These are phyloP conservation scores for Thermoascus crustaceus DNA, from an alignment of 2,329 filamentous ascomycete genomes.

Conservation along the genomic window DNA sequence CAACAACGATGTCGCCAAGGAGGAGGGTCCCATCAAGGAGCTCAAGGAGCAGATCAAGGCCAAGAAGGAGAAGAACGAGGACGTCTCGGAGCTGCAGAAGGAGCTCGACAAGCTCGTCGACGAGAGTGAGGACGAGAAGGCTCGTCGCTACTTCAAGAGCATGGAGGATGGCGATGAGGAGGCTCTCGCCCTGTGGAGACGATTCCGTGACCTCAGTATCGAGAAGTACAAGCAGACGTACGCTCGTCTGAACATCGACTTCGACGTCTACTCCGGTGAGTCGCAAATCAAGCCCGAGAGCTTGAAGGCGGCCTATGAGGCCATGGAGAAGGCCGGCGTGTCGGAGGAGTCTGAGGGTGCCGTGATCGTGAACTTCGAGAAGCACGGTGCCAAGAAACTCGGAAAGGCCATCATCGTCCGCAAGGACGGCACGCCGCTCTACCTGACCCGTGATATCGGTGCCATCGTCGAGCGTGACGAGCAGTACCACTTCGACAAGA, in stretches of 20 bases:
- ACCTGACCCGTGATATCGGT: slow-evolving; percentile 62
- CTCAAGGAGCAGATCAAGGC: slow-evolving; percentile 43
- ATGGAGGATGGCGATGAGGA: slow-evolving; percentile 56
- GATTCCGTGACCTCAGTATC: slow-evolving; percentile 57
- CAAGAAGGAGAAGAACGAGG: slow-evolving; percentile 42
- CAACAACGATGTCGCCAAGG: slow-evolving; percentile 47
- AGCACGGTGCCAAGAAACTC: slow-evolving; percentile 59
- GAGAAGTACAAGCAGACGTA: slow-evolving; percentile 58
- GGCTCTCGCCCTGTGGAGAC: slow-evolving; percentile 54
- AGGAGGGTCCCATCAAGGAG: slow-evolving; percentile 50
- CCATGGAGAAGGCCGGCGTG: slow-evolving; percentile 52
- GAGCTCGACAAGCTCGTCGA: slow-evolving; percentile 43
- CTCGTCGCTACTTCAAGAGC: slow-evolving; percentile 57
- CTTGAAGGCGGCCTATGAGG: slow-evolving; percentile 52
- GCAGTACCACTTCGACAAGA: slow-evolving; percentile 56
- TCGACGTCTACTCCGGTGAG: slow-evolving; percentile 61
- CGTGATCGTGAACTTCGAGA: slow-evolving; percentile 60
- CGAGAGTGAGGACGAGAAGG: slow-evolving; percentile 52
- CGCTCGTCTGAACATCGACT: slow-evolving; percentile 55
- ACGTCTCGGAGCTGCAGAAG: slow-evolving; percentile 41
- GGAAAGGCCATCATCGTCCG: slow-evolving; percentile 60
- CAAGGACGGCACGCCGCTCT: slow-evolving; percentile 59
- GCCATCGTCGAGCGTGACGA: slow-evolving; percentile 56
- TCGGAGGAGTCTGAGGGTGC: slow-evolving; percentile 59
- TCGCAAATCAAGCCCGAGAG: slow-evolving; percentile 57